Evolutionary conservation across 1,284 basidiomycete species (phyloP), one percentile per base, ranked within the genome.

Genomic region (Neolentinus lepideus): DNA sequence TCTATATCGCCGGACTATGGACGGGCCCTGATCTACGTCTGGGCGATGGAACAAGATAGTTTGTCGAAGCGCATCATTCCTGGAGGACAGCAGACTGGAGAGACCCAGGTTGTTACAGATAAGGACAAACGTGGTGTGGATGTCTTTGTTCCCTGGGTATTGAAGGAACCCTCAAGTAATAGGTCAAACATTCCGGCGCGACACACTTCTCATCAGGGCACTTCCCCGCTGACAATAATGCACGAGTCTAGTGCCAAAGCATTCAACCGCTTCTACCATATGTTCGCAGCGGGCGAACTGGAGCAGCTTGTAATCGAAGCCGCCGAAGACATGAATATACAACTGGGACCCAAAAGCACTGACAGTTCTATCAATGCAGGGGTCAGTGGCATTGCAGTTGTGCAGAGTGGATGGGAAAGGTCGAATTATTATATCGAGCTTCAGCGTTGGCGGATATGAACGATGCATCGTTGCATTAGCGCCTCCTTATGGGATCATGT

Each of bases 1-100:
- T 75, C 78, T 12, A 81, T 92, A 36, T 83, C 82, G 1, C 74
- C 84, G 3, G 56, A 64, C 1, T 80, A 88, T 62, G 88, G 92
- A 10, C 84, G 92, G 6, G 78, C 94, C 56, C 76, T 99, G 61
- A 88, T 99, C 63, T 98, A 97, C 64, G 97, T 98, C n/a, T 99
- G 97, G 97, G 95, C 96, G 1, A 83, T 91, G 54, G 94, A 98
- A 66, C 97, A 99, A 73, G 93, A 96, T 56, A 78, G 81, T 31
- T 70, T 84, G 3, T 92, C 90, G 1, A 92, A 89, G 66, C 78
- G 92, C 22, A 71, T 71, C 61, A 80, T 92, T 25, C 83, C 84
- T 1, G 51, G 56, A 10, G 26, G 47, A 25, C 26, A 51, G 55
- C 52, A 22, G 26, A 45, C 50, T 27, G 29, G 53, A 4, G 50